phyloP scores from a whole-genome alignment of 2,329 filamentous ascomycete species.

The Fusarium subglutinans region DNA sequence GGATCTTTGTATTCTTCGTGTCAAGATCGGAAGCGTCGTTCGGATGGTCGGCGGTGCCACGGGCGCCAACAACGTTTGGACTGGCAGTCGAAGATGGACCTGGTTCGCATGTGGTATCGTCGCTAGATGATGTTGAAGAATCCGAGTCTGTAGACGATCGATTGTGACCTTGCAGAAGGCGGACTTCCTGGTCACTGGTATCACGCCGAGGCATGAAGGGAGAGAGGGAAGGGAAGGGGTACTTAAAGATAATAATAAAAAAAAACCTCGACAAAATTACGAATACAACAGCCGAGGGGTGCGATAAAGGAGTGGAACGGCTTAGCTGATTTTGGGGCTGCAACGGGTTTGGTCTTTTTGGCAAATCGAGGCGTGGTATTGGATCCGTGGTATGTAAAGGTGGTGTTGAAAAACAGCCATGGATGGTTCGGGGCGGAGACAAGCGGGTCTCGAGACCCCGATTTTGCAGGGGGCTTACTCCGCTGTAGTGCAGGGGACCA shows the following conservation, averaged over 20 bases:
- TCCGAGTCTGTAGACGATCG: constrained; percentile 21
- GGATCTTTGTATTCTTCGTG: constrained; percentile 46
- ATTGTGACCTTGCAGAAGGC: constrained; percentile 32
- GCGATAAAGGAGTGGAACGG: constrained; percentile 21
- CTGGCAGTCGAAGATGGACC: constrained; percentile 31
- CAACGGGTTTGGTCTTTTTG: constrained; percentile 28
- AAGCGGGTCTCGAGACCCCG: constrained; percentile 37
- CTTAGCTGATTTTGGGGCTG: constrained; percentile 23
- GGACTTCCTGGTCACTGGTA: constrained; percentile 35
- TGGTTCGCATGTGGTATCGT: constrained; percentile 44
- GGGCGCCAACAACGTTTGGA: constrained; percentile 40
- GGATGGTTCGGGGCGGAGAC: constrained; percentile 28
- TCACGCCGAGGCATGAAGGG: constrained; percentile 37
- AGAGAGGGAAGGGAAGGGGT: neutral
- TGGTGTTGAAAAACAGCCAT: constrained; percentile 38
- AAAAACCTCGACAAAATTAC: constrained; percentile 16
- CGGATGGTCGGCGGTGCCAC: constrained; percentile 37
- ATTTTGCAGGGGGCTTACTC: constrained; percentile 27
- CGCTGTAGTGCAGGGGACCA: constrained; percentile 29
- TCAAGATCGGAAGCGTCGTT: constrained; percentile 44
- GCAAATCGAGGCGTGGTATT: constrained; percentile 31
- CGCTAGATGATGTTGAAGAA: constrained; percentile 30
- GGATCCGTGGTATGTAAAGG: constrained; percentile 30
- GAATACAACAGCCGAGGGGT: constrained; percentile 8
- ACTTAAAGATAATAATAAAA: neutral